Conservation (phyloP, 352 stramenopile species). For the Peronospora tabacina region DNA sequence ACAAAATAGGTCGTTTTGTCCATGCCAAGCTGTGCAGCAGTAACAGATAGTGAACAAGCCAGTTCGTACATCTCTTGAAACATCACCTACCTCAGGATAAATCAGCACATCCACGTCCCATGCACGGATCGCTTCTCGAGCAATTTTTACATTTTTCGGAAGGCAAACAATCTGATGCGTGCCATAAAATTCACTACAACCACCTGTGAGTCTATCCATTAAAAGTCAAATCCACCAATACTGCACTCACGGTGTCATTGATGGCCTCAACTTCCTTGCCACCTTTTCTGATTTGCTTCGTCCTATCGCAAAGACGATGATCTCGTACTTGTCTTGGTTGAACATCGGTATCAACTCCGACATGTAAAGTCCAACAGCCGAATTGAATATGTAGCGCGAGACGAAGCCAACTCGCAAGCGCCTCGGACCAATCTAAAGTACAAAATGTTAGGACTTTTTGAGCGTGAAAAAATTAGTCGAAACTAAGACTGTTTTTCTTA, state of each 20-base stretch:
- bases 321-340: slow-evolving; percentile 53
- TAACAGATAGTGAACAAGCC: slow-evolving; percentile 5
- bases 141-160: slow-evolving; percentile 39
- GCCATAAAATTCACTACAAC: not conserved
- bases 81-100: slow-evolving; percentile 50
- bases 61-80: not conserved
- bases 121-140: slow-evolving; percentile 40
- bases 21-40: slow-evolving; percentile 47
- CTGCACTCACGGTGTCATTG: slow-evolving; percentile 29
- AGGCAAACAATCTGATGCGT: slow-evolving; percentile 41
- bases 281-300: slow-evolving; percentile 49
- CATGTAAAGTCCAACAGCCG: slow-evolving; percentile 48
- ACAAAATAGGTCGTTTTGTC: slow-evolving; percentile 77
- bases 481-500: not conserved
- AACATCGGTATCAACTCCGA: slow-evolving; percentile 53
- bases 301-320: slow-evolving; percentile 57
- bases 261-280: slow-evolving; percentile 42
- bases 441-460: slow-evolving; percentile 3
- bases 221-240: not conserved
- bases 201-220: not conserved
- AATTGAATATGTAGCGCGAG: slow-evolving; percentile 50
- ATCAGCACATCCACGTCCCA: slow-evolving; percentile 58
- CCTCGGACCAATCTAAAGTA: slow-evolving; percentile 19
- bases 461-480: not conserved
- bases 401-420: slow-evolving; percentile 62